These are phyloP conservation scores for Saccharomycopsis fodiens DNA, from an alignment of 805 yeast genomes.

Conservation along the genomic window DNA sequence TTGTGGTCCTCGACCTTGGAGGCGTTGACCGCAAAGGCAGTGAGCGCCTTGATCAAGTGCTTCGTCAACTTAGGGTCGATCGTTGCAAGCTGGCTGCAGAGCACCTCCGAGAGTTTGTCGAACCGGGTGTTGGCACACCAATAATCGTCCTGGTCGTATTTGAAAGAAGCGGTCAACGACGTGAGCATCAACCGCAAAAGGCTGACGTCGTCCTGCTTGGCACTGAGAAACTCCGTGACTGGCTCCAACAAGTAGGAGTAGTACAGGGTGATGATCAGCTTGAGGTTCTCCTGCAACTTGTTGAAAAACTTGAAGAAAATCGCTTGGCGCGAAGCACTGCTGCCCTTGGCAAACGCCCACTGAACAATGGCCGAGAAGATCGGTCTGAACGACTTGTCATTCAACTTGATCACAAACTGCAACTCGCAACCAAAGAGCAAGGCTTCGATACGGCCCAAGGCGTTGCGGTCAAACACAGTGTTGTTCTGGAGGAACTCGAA, in stretches of 20 bases:
- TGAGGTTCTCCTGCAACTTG: slow-evolving; percentile 74
- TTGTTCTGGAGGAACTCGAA: slow-evolving; percentile 43
- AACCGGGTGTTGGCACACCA: slow-evolving; percentile 89
- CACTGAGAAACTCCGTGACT: slow-evolving; percentile 47
- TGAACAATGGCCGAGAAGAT: slow-evolving; percentile 76
- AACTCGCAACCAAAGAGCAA: slow-evolving; percentile 68
- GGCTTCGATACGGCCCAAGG: slow-evolving; percentile 75
- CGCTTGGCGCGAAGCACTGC: slow-evolving; percentile 37
- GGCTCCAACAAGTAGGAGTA: slow-evolving; percentile 79
- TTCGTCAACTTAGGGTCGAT: slow-evolving; percentile 74
- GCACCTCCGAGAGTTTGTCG: slow-evolving; percentile 54
- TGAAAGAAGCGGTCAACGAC: slow-evolving; percentile 74
- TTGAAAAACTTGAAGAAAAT: slow-evolving; percentile 84
- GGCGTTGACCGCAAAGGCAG: slow-evolving; percentile 65
- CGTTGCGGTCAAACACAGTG: slow-evolving; percentile 55
- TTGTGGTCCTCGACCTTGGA: slow-evolving; percentile 66
- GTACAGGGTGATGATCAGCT: slow-evolving; percentile 82
- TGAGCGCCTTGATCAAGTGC: slow-evolving; percentile 70
- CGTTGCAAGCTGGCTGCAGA: slow-evolving; percentile 57
- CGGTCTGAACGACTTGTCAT: slow-evolving; percentile 91
- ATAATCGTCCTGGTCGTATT: slow-evolving; percentile 86
- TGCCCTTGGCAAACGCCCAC: slow-evolving; percentile 73
- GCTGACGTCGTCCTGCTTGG: not conserved
- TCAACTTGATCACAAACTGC: slow-evolving; percentile 76
- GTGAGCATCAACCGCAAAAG: slow-evolving; percentile 68